These are phyloP conservation scores for Tetracladium maxilliforme DNA, from an alignment of 2,329 filamentous ascomycete species.

Conservation along the genomic window DNA sequence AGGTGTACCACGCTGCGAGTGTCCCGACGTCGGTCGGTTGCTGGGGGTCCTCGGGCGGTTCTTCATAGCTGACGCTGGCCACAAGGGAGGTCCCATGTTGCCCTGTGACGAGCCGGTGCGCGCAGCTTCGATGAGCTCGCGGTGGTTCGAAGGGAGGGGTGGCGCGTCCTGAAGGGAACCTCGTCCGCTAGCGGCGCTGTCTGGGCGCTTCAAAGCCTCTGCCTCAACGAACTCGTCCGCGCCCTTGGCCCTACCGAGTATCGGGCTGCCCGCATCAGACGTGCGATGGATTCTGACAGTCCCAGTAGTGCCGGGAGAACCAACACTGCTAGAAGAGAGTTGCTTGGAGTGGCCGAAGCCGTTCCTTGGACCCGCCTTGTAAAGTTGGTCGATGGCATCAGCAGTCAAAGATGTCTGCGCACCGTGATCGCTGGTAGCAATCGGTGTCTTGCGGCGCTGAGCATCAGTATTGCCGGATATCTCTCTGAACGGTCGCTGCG, in stretches of 20 bases:
- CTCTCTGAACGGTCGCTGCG: conserved; percentile 42
- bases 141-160: conserved; percentile 71
- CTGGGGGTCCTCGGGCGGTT: conserved; percentile 1
- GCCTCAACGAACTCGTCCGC: no score
- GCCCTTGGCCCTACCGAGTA: no score
- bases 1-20: no score
- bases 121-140: conserved; percentile 70
- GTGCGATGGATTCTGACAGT: no score
- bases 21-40: conserved; percentile 17
- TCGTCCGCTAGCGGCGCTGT: conserved; percentile 57
- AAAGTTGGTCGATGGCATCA: conserved; percentile 66
- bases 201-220: conserved; percentile 42
- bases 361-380: no score
- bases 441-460: conserved; percentile 21
- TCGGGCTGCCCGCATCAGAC: no score
- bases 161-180: conserved; percentile 35
- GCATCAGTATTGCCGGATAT: conserved; percentile 41
- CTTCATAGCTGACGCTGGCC: conserved; percentile 63
- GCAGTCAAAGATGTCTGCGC: conserved; percentile 79
- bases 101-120: conserved; percentile 32
- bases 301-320: no score
- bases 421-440: conserved; percentile 49
- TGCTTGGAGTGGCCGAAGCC: no score
- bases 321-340: no score
- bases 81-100: conserved; percentile 70